These are phyloP conservation scores for Plenodomus biglobosus DNA, from an alignment of 2,329 filamentous ascomycete species.

Conservation along the genomic window DNA sequence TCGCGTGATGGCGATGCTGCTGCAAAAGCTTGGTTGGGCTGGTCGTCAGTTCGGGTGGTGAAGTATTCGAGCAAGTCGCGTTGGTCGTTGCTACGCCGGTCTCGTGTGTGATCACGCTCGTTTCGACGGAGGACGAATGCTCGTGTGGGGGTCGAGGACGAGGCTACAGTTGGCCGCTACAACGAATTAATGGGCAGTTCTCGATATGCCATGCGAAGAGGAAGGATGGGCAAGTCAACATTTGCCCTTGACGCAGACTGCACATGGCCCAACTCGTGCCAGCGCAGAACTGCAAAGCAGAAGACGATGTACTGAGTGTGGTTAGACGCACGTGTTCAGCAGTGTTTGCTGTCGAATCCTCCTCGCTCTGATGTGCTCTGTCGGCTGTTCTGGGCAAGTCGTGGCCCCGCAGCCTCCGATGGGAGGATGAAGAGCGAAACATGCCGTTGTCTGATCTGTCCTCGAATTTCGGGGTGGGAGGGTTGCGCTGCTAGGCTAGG, in stretches of 20 bases:
- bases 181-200: neutral
- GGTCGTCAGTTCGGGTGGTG: neutral
- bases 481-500: too few species aligned
- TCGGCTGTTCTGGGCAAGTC: neutral
- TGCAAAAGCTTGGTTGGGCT: neutral
- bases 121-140: too few species aligned
- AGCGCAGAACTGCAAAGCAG: neutral
- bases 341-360: slow-evolving; percentile 9
- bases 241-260: neutral
- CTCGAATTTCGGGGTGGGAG: too few species aligned
- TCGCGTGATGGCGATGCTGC: neutral
- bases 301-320: neutral
- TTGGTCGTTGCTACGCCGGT: neutral
- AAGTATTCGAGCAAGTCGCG: neutral
- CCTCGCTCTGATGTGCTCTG: slow-evolving; percentile 4
- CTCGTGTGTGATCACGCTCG: neutral
- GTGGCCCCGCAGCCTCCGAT: neutral
- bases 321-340: slow-evolving; percentile 9
- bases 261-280: neutral
- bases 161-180: neutral
- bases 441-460: neutral
- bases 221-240: too few species aligned
- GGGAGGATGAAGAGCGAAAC: neutral
- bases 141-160: too few species aligned
- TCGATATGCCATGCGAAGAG: too few species aligned